These are phyloP conservation scores for Tieghemostelium lacteum DNA, from an alignment of 78 protist genomes.

Conservation along the genomic window DNA sequence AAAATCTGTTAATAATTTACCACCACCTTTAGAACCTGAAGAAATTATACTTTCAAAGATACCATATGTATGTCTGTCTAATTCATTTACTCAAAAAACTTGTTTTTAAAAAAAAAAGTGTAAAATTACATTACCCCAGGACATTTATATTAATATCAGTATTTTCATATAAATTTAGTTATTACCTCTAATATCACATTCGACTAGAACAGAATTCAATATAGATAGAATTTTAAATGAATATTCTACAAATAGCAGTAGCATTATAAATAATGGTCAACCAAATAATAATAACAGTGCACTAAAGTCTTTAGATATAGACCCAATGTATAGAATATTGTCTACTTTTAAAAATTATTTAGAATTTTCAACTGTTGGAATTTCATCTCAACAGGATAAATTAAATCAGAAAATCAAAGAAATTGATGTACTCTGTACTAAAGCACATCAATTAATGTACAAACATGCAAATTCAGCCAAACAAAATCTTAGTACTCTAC, in stretches of 20 bases:
- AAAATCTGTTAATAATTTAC: too few species aligned
- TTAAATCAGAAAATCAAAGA: conserved; percentile 16
- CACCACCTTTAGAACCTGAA: too few species aligned
- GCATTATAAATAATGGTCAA: neutral
- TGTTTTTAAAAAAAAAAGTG: too few species aligned
- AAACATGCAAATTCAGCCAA: conserved; percentile 13
- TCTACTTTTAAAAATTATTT: neutral
- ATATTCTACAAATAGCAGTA: neutral
- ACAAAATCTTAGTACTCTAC: neutral
- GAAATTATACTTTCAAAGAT: too few species aligned
- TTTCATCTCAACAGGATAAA: neutral
- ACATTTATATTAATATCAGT: too few species aligned
- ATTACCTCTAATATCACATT: neutral
- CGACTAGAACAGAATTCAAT: neutral
- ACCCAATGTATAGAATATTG: neutral
- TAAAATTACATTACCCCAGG: too few species aligned
- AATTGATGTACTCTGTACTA: conserved; percentile 38
- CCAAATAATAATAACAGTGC: neutral
- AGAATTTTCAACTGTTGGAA: neutral
- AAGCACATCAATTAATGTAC: conserved; percentile 42
- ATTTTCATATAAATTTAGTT: neutral
- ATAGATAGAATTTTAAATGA: neutral
- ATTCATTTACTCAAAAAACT: too few species aligned
- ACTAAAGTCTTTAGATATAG: neutral
- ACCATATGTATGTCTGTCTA: too few species aligned